Conservation (phyloP, 2,329 filamentous ascomycete species). For the Botryotinia globosa region DNA sequence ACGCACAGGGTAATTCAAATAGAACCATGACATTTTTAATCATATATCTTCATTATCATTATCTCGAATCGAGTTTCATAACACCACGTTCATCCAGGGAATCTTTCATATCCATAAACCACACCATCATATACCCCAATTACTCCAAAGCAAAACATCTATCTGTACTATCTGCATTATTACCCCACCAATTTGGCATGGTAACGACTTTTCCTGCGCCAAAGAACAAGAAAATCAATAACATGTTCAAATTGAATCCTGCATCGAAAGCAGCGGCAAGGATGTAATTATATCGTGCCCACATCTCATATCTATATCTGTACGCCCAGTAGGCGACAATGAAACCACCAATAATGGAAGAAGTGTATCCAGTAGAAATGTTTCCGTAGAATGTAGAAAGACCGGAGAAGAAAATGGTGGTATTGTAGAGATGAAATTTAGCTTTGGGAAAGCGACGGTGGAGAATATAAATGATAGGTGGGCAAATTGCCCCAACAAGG, state of each 20-base stretch:
- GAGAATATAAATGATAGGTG: constrained; percentile 49
- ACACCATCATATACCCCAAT: not conserved
- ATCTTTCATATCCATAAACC: not conserved
- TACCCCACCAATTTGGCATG: constrained; percentile 66
- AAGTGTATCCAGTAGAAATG: constrained; percentile 57
- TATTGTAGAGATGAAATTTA: constrained; percentile 56
- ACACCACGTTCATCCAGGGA: too few species aligned
- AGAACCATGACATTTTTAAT: not conserved
- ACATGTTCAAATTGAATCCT: constrained; percentile 59
- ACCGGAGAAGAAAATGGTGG: constrained; percentile 59
- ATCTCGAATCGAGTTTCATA: not conserved
- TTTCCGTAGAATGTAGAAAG: constrained; percentile 59
- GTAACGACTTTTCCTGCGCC: constrained; percentile 53
- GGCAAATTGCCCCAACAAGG: constrained; percentile 48
- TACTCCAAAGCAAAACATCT: constrained; percentile 53
- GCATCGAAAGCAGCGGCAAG: constrained; percentile 60
- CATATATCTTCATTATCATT: constrained; percentile 10
- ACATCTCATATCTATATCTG: constrained; percentile 53
- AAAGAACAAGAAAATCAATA: constrained; percentile 60
- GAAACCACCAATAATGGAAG: constrained; percentile 57
- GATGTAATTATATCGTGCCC: constrained; percentile 60
- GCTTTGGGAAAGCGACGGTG: constrained; percentile 52
- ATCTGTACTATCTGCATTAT: constrained; percentile 53
- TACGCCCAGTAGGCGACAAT: constrained; percentile 60
- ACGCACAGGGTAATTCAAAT: not conserved